Evolutionary conservation across 2,329 filamentous ascomycete genomes (phyloP).

Genomic region (Aureobasidium namibiae): DNA sequence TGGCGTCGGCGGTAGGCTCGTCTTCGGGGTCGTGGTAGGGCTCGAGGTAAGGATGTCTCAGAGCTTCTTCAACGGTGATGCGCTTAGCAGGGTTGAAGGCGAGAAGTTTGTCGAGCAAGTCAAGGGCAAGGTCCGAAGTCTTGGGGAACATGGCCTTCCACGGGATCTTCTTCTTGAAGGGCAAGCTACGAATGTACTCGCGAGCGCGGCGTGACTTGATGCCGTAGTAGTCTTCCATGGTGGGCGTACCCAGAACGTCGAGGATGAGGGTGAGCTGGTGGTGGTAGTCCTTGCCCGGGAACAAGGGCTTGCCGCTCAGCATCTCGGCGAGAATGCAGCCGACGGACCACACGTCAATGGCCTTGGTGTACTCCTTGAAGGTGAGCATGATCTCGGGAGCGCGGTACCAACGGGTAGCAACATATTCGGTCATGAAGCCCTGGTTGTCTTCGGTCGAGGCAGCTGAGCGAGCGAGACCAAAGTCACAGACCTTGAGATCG

Average conservation of each 20-base stretch:
- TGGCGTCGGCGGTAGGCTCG: slow-evolving; percentile 91
- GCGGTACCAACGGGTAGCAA: slow-evolving; percentile 97
- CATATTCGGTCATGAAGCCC: slow-evolving; percentile 99
- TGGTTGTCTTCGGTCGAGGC: slow-evolving; percentile 98
- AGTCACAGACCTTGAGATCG: slow-evolving; percentile 98
- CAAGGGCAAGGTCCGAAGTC: slow-evolving; percentile 93
- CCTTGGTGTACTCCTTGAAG: slow-evolving; percentile 99
- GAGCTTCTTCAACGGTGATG: slow-evolving; percentile 92
- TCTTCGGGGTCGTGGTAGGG: slow-evolving; percentile 98
- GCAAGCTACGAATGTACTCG: slow-evolving; percentile 88
- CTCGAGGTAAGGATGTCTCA: slow-evolving; percentile 96
- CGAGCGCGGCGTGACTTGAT: slow-evolving; percentile 97
- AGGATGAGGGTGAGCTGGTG: slow-evolving; percentile 96
- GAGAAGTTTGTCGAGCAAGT: slow-evolving; percentile 88
- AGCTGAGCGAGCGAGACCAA: slow-evolving; percentile 84
- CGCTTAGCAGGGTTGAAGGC: slow-evolving; percentile 98
- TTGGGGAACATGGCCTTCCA: slow-evolving; percentile 97
- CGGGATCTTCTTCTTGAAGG: slow-evolving; percentile 64
- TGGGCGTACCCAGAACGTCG: slow-evolving; percentile 93
- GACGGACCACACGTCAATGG: slow-evolving; percentile 98
- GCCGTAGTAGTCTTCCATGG: slow-evolving; percentile 99
- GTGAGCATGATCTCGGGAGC: slow-evolving; percentile 99
- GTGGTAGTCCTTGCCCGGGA: slow-evolving; percentile 98
- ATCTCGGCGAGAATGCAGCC: slow-evolving; percentile 98
- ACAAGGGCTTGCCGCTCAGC: slow-evolving; percentile 95